Conservation (phyloP, 23 red algal species). For the Cyanidium caldarium region DNA sequence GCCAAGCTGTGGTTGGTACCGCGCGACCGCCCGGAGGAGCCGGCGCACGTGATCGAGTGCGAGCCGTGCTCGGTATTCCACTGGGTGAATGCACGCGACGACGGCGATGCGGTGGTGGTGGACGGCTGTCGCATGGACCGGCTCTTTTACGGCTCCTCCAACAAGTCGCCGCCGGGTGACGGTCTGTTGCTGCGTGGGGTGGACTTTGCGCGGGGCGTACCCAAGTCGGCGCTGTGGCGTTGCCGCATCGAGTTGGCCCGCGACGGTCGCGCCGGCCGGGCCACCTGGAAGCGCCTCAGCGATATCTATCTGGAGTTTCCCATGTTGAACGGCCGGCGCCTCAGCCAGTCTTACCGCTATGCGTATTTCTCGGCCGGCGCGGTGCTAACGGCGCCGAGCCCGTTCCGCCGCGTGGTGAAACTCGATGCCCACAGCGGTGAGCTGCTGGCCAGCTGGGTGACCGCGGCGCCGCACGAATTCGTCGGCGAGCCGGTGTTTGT, state of each 20-base stretch:
- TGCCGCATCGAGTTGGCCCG: background rate
- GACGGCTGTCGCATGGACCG: slow-evolving; percentile 10
- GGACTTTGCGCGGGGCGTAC: background rate
- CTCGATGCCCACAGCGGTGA: background rate
- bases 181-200: background rate
- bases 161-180: background rate
- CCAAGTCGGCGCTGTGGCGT: background rate
- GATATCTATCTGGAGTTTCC: background rate
- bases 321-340: background rate
- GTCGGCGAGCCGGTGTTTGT: slow-evolving; percentile 21
- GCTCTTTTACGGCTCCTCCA: background rate
- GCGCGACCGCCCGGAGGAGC: background rate
- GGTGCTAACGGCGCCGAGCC: background rate
- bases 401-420: slow-evolving; percentile 5
- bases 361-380: background rate
- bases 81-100: background rate
- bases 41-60: background rate
- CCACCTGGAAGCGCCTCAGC: background rate
- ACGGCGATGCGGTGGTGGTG: slow-evolving; percentile 3
- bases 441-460: background rate
- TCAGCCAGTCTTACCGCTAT: slow-evolving; percentile 1
- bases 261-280: background rate
- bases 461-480: slow-evolving; percentile 1
- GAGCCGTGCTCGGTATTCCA: background rate
- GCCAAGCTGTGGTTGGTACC: background rate